A percentile compares a stretch with the other conserved stretches of the same genome.
These are phyloP conservation scores for Fusarium equiseti DNA, from an alignment of 2,329 filamentous ascomycete species.

Conservation along the genomic window DNA sequence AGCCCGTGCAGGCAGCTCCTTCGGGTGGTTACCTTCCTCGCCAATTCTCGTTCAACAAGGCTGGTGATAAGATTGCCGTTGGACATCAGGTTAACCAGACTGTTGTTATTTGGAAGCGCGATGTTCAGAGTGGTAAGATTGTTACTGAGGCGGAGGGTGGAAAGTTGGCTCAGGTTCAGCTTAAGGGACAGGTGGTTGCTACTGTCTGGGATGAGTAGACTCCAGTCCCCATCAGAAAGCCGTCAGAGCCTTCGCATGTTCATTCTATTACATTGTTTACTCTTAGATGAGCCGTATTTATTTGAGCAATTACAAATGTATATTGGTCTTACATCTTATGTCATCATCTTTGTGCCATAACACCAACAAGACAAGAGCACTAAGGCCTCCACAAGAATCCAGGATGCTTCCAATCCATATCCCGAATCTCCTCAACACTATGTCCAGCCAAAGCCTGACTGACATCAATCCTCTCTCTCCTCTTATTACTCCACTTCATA, in stretches of 20 bases:
- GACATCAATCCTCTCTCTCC: conserved; percentile 6
- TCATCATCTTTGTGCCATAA: too few species aligned
- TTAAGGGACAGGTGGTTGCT: conserved; percentile 32
- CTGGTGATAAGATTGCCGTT: conserved; percentile 43
- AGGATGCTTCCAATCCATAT: conserved; percentile 27
- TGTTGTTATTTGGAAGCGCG: conserved; percentile 43
- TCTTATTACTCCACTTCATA: conserved; percentile 25
- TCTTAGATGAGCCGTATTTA: not conserved
- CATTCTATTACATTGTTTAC: not conserved
- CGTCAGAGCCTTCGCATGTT: not conserved
- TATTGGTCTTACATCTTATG: too few species aligned
- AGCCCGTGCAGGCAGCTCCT: conserved; percentile 37
- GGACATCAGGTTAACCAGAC: conserved; percentile 44
- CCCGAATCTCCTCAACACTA: conserved; percentile 21
- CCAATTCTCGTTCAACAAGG: conserved; percentile 45
- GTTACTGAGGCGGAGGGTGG: conserved; percentile 37
- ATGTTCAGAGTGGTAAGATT: conserved; percentile 40
- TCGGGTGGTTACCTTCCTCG: conserved; percentile 42
- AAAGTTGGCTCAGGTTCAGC: conserved; percentile 37
- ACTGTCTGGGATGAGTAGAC: conserved; percentile 43
- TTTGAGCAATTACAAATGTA: not conserved
- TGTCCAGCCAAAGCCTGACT: conserved; percentile 3
- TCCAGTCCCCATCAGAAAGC: too few species aligned
- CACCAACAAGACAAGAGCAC: rapidly evolving
- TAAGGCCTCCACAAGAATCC: conserved; percentile 27